Evolutionary conservation across 2,329 filamentous ascomycete species (phyloP).

Genomic region (Grosmannia huntii): DNA sequence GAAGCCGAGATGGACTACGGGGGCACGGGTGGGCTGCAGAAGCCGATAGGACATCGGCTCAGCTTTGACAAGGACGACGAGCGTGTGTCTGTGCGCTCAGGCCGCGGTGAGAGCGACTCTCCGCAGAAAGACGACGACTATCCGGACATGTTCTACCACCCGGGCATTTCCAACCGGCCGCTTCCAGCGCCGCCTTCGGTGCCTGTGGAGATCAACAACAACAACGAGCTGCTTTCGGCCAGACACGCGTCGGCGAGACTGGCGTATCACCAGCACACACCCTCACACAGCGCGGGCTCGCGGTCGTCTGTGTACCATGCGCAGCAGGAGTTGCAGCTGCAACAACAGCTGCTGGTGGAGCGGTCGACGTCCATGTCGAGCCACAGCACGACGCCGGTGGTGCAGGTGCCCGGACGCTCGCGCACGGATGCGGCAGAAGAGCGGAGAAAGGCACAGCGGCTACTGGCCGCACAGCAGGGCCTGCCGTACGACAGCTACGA

Average conservation of each 20-base stretch:
- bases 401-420: conserved; percentile 74
- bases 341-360: conserved; percentile 37
- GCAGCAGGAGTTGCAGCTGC: conserved; percentile 30
- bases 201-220: conserved; percentile 38
- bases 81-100: conserved; percentile 42
- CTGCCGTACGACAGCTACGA: conserved; percentile 45
- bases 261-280: conserved; percentile 35
- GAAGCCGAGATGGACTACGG: conserved; percentile 72
- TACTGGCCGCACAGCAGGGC: conserved; percentile 35
- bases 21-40: conserved; percentile 78
- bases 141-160: conserved; percentile 88
- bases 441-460: conserved; percentile 40
- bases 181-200: conserved; percentile 49
- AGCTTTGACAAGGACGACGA: conserved; percentile 95
- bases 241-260: conserved; percentile 27
- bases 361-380: conserved; percentile 74
- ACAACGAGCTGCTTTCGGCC: conserved; percentile 35
- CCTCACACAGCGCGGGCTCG: conserved; percentile 36
- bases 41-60: conserved; percentile 58
- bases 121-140: conserved; percentile 63
- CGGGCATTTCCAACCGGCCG: conserved; percentile 56
- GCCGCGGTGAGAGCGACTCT: conserved; percentile 49
- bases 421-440: conserved; percentile 84
- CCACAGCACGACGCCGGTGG: conserved; percentile 66
- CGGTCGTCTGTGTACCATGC: conserved; percentile 25